phyloP scores from a whole-genome alignment of 78 protist species.

The Salpingoeca rosetta region DNA sequence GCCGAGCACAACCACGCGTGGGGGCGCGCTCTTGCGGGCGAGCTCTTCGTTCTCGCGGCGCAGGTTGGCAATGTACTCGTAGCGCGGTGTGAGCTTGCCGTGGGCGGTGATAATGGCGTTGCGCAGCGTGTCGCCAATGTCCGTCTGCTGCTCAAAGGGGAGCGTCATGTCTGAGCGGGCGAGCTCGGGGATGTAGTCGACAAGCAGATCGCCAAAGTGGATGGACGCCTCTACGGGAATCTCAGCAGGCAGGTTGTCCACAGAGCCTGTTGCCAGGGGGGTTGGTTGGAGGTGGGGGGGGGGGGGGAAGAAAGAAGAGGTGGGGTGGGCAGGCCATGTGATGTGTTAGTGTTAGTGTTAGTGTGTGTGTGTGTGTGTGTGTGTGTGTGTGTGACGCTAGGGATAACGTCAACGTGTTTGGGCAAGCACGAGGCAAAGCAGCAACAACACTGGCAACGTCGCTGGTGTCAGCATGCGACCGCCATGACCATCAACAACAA shows the following conservation, averaged over 20 bases:
- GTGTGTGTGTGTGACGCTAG: too few species aligned
- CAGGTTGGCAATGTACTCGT: slow-evolving; percentile 32
- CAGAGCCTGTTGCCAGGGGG: too few species aligned
- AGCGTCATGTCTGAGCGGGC: neutral
- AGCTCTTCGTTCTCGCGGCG: neutral
- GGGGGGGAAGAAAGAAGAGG: too few species aligned
- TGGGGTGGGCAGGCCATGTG: too few species aligned
- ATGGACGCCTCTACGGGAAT: slow-evolving; percentile 73
- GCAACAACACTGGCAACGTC: neutral
- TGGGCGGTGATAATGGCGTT: slow-evolving; percentile 17
- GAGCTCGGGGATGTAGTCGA: slow-evolving; percentile 33
- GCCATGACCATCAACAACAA: too few species aligned
- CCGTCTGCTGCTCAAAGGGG: neutral
- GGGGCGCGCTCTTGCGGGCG: neutral
- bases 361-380: too few species aligned
- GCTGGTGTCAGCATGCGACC: too few species aligned
- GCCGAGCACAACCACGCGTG: slow-evolving; percentile 42
- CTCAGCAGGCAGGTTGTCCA: slow-evolving; percentile 87
- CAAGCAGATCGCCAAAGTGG: slow-evolving; percentile 64
- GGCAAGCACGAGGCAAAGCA: neutral
- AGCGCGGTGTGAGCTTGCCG: slow-evolving; percentile 34
- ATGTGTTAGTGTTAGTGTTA: too few species aligned
- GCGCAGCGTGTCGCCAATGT: neutral
- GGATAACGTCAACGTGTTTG: too few species aligned
- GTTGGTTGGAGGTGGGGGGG: too few species aligned